These are phyloP conservation scores for Tuber magnatum DNA, from an alignment of 495 filamentous ascomycete species.

Conservation along the genomic window DNA sequence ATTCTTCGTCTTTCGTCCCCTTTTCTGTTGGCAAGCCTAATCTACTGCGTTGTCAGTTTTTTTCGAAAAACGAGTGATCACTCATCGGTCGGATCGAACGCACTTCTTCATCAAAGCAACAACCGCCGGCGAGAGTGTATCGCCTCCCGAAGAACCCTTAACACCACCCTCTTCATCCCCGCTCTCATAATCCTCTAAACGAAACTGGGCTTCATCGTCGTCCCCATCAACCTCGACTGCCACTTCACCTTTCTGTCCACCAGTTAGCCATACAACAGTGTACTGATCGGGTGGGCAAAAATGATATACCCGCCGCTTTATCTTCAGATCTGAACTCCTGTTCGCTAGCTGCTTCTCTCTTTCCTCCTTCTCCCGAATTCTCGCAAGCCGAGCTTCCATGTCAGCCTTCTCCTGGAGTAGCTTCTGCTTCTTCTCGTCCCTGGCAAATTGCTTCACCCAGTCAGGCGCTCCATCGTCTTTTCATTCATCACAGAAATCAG, in stretches of 20 bases:
- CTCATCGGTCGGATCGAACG: neutral
- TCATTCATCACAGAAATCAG: conserved; percentile 11
- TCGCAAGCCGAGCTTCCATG: conserved; percentile 61
- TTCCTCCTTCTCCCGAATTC: conserved; percentile 62
- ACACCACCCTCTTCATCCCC: conserved; percentile 47
- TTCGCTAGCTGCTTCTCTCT: conserved; percentile 49
- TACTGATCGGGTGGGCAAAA: neutral
- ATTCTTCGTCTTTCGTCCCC: conserved; percentile 47
- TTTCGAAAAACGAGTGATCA: conserved; percentile 2
- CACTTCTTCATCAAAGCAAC: conserved; percentile 56
- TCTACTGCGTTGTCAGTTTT: conserved; percentile 27
- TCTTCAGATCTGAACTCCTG: conserved; percentile 23
- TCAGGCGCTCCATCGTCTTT: conserved; percentile 68
- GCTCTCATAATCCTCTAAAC: conserved; percentile 74
- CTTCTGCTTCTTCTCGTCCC: conserved; percentile 58
- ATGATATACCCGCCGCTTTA: conserved; percentile 41
- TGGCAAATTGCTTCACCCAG: conserved; percentile 77
- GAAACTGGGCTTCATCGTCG: conserved; percentile 64
- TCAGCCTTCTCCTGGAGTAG: conserved; percentile 60
- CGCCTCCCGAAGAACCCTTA: conserved; percentile 36
- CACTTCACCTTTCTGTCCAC: conserved; percentile 40
- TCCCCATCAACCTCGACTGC: conserved; percentile 38
- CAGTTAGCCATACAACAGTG: conserved; percentile 7
- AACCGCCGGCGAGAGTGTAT: conserved; percentile 55
- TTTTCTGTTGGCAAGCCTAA: conserved; percentile 39